Evolutionary conservation across 768 basidiomycete species (phyloP).

Genomic region (Myochromella boudieri): DNA sequence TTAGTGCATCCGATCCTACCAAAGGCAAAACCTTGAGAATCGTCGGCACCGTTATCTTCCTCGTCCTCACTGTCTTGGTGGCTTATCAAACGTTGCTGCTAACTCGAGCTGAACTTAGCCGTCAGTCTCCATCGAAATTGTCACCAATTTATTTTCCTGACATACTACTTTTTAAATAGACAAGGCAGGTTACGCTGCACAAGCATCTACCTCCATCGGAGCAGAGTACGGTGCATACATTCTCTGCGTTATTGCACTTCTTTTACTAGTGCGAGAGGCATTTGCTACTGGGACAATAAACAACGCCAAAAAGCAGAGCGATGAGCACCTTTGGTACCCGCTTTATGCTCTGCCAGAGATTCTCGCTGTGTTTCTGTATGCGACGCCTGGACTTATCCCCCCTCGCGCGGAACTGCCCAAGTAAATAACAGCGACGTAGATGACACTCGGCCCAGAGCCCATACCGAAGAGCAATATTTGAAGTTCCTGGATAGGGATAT

Average conservation of each 20-base stretch:
- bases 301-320: constrained; percentile 22
- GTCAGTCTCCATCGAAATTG: constrained; percentile 12
- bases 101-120: constrained; percentile 16
- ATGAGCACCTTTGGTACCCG: constrained; percentile 43
- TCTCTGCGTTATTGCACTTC: constrained; percentile 29
- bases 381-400: constrained; percentile 34
- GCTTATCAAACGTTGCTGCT: constrained; percentile 29
- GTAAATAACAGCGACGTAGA: not conserved
- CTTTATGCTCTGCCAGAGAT: constrained; percentile 38
- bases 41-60: constrained; percentile 36
- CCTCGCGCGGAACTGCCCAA: constrained; percentile 23
- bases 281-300: constrained; percentile 33
- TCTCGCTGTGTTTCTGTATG: constrained; percentile 33
- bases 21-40: constrained; percentile 26
- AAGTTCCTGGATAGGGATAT: too few relatives aligned
- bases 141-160: not conserved
- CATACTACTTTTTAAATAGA: not conserved
- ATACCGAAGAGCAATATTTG: too few relatives aligned
- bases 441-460: too few relatives aligned
- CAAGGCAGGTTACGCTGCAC: not conserved
- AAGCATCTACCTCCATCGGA: constrained; percentile 18
- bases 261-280: constrained; percentile 38
- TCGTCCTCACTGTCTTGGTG: constrained; percentile 33
- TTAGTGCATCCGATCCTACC: constrained; percentile 14
- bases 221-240: constrained; percentile 28